Base-by-base conservation (phyloP, 495 filamentous ascomycete genomes). In the Penicillium lagena region DNA sequence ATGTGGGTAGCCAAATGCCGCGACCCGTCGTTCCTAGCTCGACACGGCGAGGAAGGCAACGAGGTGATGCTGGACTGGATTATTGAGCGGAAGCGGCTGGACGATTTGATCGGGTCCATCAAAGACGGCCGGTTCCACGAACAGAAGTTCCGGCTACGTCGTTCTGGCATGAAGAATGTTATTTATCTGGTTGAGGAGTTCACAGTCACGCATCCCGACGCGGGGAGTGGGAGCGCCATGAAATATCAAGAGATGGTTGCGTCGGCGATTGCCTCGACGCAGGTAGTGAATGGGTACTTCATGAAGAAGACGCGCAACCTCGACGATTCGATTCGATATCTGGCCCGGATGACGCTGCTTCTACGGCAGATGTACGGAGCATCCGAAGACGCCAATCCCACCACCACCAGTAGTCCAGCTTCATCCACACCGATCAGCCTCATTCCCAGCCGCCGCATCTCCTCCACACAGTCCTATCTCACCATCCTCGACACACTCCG, bases 51-150 rank as follows among this genome's bases (percentile, higher is more conserved):
- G 37, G 81, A 87, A 63, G 76, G 83, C n/a, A 79, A 86, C 44
- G 88, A 93, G 61, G 66, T 78, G 4, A 80, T 89, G 34, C 70
- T 94, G 7, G 87, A 91, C 57, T 88, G 80, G 70, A 86, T 94
- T 28, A 75, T 91, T 0, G 88, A 94, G 63, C 77, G 88, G 39
- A 94, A 94, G 55, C 75, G 88, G 2, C 74, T 90, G 0, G 88
- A 94, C 51, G 88, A 94, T 61, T 71, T 94, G 4, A 71, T 93
- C 7, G 68, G 76, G 22, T 88, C 83, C 37, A 87, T 93, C 58
- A 90, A 85, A 59, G 88, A 93, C 41, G 86, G 87, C 0, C 80
- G 88, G 1, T 93, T 90, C 54, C 83, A 83, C 51, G 88, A 94
- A 53, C 88, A 94, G 50, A 93, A 94, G 52, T 91, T 89, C 51